phyloP scores from a whole-genome alignment of 768 basidiomycete genomes.

The Tylopilus plumbeoviolaceoides region DNA sequence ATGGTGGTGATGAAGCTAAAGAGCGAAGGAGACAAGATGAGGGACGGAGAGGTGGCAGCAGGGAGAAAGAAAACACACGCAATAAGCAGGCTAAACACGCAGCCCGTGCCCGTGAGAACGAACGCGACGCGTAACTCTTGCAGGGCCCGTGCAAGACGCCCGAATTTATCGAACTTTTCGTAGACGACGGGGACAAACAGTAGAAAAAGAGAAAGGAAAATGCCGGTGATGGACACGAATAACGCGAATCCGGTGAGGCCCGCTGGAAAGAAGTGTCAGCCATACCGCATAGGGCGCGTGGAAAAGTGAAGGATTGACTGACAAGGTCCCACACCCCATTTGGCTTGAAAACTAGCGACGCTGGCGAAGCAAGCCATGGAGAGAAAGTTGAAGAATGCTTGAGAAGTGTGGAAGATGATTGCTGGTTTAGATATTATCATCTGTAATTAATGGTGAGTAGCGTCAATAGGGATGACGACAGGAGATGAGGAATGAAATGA shows the following conservation, averaged over 20 bases:
- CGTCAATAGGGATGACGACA: slow-evolving; percentile 12
- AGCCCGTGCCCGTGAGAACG: slow-evolving; percentile 73
- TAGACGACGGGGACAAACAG: slow-evolving; percentile 74
- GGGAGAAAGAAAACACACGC: slow-evolving; percentile 52
- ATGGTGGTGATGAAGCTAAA: slow-evolving; percentile 72
- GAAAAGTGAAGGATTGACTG: slow-evolving; percentile 30
- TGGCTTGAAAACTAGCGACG: slow-evolving; percentile 84
- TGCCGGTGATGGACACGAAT: slow-evolving; percentile 69
- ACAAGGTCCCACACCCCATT: slow-evolving; percentile 85
- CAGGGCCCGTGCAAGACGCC: slow-evolving; percentile 72
- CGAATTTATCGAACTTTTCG: slow-evolving; percentile 81
- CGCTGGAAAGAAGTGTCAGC: slow-evolving; percentile 44
- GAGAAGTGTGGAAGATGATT: slow-evolving; percentile 70
- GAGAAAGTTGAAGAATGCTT: slow-evolving; percentile 91
- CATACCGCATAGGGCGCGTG: slow-evolving; percentile 4
- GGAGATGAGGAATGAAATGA: slow-evolving; percentile 30
- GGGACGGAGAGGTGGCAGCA: background rate
- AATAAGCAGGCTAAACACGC: slow-evolving; percentile 64
- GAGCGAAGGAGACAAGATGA: slow-evolving; percentile 10
- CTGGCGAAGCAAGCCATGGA: slow-evolving; percentile 89
- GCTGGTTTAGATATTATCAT: slow-evolving; percentile 86
- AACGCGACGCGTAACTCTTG: slow-evolving; percentile 80
- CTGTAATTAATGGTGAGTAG: slow-evolving; percentile 35
- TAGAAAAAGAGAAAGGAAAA: slow-evolving; percentile 72
- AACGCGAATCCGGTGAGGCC: slow-evolving; percentile 84